Evolutionary conservation across 208 protist species (phyloP), one percentile per base, ranked within the genome.

Genomic region (Trypanosoma platydactyli): DNA sequence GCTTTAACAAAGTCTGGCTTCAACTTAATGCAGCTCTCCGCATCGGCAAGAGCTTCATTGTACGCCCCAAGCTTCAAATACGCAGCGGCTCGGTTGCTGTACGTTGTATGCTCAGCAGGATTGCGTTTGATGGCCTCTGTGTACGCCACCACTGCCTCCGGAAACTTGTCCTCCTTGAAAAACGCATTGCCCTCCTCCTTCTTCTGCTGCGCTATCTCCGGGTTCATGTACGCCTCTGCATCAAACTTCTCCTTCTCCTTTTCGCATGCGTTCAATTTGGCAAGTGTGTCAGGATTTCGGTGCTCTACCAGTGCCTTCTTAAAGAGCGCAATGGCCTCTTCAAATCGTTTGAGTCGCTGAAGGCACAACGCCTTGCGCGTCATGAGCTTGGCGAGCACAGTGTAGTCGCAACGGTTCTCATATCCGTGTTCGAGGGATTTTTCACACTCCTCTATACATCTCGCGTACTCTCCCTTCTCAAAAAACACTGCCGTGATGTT

Each of bases 1-100:
- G 86, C 96, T 79, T 98, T 97, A 22, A 97, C 91, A 76, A 98
- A 98, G 60, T 92, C 91, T 11, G 96, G 97, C 70, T 97, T 95
- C 56, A 98, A 71, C 63, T 94, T 79, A 42, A 99, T 88, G 71
- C 89, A 97, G 73, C 97, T 98, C 60, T 98, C 94, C n/a, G 89
- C 92, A 65, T 99, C 97, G 67, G 97, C 94, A 49, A 98, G 77
- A 16, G 94, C 97, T 46, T 96, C 77, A 67, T 83, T 91, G 74
- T 89, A 99, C 35, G 97, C 95, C 40, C 89, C 93, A 13, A 99
- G 83, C 85, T 99, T 99, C 45, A 97, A 84, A 80, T 98, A 99
- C 58, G 91, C 82, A 4, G 97, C 94, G 16, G 97, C 96, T 57
- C 96, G 85, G 80, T 99, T 99, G 69, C 79, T 94, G 88, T 98